Evolutionary conservation across 192 early-diverging fungal genomes (phyloP).

Genomic region (Rhizophagus sp.): DNA sequence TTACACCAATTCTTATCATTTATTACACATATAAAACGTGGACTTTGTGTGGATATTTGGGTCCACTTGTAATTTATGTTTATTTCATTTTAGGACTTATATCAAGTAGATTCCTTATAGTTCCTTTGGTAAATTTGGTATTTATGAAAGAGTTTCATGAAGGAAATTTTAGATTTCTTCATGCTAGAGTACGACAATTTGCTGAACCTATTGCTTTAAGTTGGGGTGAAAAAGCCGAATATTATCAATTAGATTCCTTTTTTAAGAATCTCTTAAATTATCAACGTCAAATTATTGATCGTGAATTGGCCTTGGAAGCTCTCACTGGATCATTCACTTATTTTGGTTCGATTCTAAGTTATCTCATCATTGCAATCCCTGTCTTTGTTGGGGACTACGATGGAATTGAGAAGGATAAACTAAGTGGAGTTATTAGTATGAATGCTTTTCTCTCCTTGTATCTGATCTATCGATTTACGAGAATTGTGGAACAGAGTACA

Average conservation of each 20-base stretch:
- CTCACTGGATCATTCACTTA: slow-evolving; percentile 70
- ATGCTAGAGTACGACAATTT: slow-evolving; percentile 69
- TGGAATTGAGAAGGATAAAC: slow-evolving; percentile 60
- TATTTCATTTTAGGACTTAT: slow-evolving; percentile 69
- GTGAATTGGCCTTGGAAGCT: slow-evolving; percentile 49
- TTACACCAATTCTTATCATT: slow-evolving; percentile 71
- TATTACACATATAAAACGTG: slow-evolving; percentile 82
- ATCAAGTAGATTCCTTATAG: slow-evolving; percentile 64
- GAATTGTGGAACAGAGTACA: slow-evolving; percentile 67
- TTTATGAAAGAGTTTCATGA: slow-evolving; percentile 76
- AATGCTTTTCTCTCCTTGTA: slow-evolving; percentile 86
- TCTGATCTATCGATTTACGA: slow-evolving; percentile 75
- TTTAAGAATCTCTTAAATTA: slow-evolving; percentile 56
- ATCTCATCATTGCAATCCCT: slow-evolving; percentile 78
- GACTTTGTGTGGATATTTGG: slow-evolving; percentile 62
- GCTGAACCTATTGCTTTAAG: slow-evolving; percentile 83
- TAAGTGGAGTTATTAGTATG: slow-evolving; percentile 77
- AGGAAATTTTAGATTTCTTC: slow-evolving; percentile 73
- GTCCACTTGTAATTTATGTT: slow-evolving; percentile 69
- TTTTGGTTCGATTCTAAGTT: slow-evolving; percentile 77
- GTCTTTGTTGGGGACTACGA: slow-evolving; percentile 83
- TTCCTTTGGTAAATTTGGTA: slow-evolving; percentile 74
- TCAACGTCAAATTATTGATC: slow-evolving; percentile 61
- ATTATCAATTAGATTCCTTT: slow-evolving; percentile 48
- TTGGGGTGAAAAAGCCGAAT: slow-evolving; percentile 72